These are phyloP conservation scores for Vigna mungo DNA, from an alignment of 306 rosid genomes.

Conservation along the genomic window DNA sequence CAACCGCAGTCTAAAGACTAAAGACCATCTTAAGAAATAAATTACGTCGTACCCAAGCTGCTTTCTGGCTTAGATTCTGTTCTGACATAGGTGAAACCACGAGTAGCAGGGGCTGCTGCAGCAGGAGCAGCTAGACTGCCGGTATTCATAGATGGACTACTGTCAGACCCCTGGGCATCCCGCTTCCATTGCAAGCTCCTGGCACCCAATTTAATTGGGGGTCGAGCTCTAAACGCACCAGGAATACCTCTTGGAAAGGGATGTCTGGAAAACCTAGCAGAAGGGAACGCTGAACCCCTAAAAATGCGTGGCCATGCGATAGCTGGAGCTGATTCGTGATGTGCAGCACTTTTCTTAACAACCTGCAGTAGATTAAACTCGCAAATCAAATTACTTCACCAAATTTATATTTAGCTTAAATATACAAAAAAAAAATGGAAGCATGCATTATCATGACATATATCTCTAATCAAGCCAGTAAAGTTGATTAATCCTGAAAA, in stretches of 20 bases:
- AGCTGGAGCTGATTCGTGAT: slow-evolving; percentile 63
- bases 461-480: not conserved
- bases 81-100: slow-evolving; percentile 88
- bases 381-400: slow-evolving; percentile 17
- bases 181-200: slow-evolving; percentile 98
- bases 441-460: not conserved
- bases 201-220: slow-evolving; percentile 70
- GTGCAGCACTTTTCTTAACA: slow-evolving; percentile 73
- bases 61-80: slow-evolving; percentile 80
- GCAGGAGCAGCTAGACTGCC: slow-evolving; percentile 48
- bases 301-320: slow-evolving; percentile 69
- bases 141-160: slow-evolving; percentile 51
- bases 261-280: slow-evolving; percentile 72
- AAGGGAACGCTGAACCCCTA: slow-evolving; percentile 65
- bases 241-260: slow-evolving; percentile 80
- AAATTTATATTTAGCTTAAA: slow-evolving; percentile 16
- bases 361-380: slow-evolving; percentile 58
- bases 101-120: slow-evolving; percentile 54
- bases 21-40: slow-evolving; percentile 14
- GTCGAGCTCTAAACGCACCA: slow-evolving; percentile 74
- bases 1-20: not conserved
- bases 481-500: not conserved
- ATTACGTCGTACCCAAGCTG: slow-evolving; percentile 55
- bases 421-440: not conserved
- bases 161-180: slow-evolving; percentile 69